Conservation (phyloP, 202 grass and related monocot genomes). For the Alloteropsis angusta region DNA sequence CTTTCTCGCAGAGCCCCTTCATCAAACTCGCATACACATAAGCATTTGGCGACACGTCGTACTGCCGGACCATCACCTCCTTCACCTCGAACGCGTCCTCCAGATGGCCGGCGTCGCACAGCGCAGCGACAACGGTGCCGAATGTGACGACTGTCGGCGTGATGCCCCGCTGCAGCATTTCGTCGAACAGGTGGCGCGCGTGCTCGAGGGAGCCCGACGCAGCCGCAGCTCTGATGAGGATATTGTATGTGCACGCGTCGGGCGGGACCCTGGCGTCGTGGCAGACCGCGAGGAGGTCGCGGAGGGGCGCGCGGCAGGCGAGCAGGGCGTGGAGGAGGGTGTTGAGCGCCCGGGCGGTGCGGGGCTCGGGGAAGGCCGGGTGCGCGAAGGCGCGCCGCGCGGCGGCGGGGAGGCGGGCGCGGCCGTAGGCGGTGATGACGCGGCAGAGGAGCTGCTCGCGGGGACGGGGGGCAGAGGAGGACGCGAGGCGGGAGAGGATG, state of each 20-base stretch:
- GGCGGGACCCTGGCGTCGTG: slow-evolving; percentile 14
- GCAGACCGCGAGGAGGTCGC: slow-evolving; percentile 24
- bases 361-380: slow-evolving; percentile 36
- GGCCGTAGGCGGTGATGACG: slow-evolving; percentile 49
- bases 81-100: slow-evolving; percentile 49
- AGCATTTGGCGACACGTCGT: slow-evolving; percentile 31
- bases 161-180: slow-evolving; percentile 42
- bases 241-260: slow-evolving; percentile 64
- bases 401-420: slow-evolving; percentile 29
- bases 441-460: slow-evolving; percentile 44
- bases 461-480: neutral
- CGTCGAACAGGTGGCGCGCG: slow-evolving; percentile 43
- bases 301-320: slow-evolving; percentile 21
- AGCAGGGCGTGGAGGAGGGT: slow-evolving; percentile 44
- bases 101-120: slow-evolving; percentile 22
- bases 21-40: slow-evolving; percentile 54
- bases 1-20: slow-evolving; percentile 47
- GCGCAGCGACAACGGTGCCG: slow-evolving; percentile 35
- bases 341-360: slow-evolving; percentile 50
- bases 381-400: slow-evolving; percentile 44
- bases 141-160: slow-evolving; percentile 44
- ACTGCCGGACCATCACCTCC: slow-evolving; percentile 36
- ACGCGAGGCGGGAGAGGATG: slow-evolving; percentile 29
- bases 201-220: slow-evolving; percentile 20
- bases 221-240: slow-evolving; percentile 29